Conservation (phyloP, 352 stramenopile genomes). For the Globisporangium camurandrum region DNA sequence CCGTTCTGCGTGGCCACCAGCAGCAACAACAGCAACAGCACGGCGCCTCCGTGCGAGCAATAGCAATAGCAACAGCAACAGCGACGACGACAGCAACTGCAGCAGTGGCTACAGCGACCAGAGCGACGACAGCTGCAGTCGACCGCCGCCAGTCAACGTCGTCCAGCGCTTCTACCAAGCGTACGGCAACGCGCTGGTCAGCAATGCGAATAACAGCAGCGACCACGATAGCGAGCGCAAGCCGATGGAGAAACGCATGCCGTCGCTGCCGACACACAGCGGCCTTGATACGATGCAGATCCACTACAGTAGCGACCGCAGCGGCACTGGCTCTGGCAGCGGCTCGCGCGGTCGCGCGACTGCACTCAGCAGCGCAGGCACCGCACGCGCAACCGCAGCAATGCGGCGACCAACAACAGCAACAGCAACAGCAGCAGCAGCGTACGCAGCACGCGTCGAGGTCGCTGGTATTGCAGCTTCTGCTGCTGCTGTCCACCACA, state of each 20-base stretch:
- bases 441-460: slow-evolving; percentile 48
- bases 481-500: neutral
- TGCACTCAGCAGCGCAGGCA: too few species aligned
- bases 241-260: slow-evolving; percentile 47
- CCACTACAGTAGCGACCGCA: slow-evolving; percentile 5
- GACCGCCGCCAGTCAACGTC: slow-evolving; percentile 26
- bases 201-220: slow-evolving; percentile 18
- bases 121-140: slow-evolving; percentile 14
- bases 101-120: neutral
- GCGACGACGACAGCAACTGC: neutral
- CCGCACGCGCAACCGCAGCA: slow-evolving; percentile 9
- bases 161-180: slow-evolving; percentile 27
- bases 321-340: neutral
- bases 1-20: neutral
- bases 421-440: too few species aligned
- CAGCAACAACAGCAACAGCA: neutral
- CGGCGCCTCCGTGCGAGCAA: too few species aligned
- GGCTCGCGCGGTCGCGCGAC: neutral
- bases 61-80: slow-evolving; percentile 2
- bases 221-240: slow-evolving; percentile 36
- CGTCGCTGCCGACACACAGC: slow-evolving; percentile 38
- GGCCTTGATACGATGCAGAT: slow-evolving; percentile 36
- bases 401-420: too few species aligned
- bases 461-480: slow-evolving; percentile 37
- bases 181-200: slow-evolving; percentile 10